Base-by-base conservation (phyloP, 108 stramenopile genomes). In the Cylindrotheca closterium region DNA sequence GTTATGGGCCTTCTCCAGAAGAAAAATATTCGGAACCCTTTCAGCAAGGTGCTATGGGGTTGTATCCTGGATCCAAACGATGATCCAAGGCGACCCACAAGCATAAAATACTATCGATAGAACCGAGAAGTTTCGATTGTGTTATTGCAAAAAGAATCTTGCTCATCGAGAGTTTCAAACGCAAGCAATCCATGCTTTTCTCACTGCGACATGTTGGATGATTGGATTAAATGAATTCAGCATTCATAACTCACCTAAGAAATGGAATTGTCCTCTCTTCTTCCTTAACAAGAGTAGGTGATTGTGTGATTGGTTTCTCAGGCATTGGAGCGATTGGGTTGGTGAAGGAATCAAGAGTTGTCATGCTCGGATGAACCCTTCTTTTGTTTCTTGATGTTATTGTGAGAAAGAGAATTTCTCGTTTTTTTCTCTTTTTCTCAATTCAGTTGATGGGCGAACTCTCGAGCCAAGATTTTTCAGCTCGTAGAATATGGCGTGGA, bases 181-280 rank as follows among this genome's bases (percentile, higher is more conserved):
- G 24, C 29, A 57, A 57, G 56, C n/a, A n/a, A 18, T 17, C 8
- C 18, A 57, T 26, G 31, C 21, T 3, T 7, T n/a, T 31, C 1
- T n/a, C 29, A 33, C 29, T 12, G 2, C 12, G 24, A 30, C 60
- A 18, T 17, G 25, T 23, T n/a, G 46, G 31, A 56, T 37, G 18
- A 47, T 2, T 52, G 4, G 26, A 29, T 31, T 15, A 30, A 47
- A 29, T 42, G 25, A 42, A 64, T 22, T 22, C 15, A 57, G 58
- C 32, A 19, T 26, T 15, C 17, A 18, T 26, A 58, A 58, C 82
- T 83, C 55, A 83, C 82, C 82, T 67, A 51, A 83, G 60, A 56
- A 83, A 83, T 33, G 82, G 82, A 67, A 83, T 79, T 0, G 78
- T 79, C 54, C 73, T 83, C 56, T 79, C 82, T 32, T 75, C 74